Evolutionary conservation across 2,329 filamentous ascomycete species (phyloP).

Genomic region (Colletotrichum australisinense): DNA sequence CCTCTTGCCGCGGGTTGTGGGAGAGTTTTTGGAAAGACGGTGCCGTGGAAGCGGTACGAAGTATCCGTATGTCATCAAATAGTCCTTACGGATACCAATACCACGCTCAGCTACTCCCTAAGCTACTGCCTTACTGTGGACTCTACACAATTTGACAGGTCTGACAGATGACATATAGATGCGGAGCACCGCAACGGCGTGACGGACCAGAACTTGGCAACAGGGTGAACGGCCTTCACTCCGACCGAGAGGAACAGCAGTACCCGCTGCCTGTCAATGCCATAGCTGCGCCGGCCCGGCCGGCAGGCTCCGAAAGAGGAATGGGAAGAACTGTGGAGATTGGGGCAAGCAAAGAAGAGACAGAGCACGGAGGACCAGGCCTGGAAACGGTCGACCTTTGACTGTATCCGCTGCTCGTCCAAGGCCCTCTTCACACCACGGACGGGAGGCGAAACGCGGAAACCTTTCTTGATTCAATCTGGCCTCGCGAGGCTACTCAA

Average conservation of each 20-base stretch:
- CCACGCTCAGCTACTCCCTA: too few species aligned
- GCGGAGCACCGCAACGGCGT: neutral
- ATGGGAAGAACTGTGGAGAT: neutral
- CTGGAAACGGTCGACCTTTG: neutral
- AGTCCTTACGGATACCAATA: too few species aligned
- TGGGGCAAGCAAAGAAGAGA: neutral
- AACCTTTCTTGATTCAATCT: neutral
- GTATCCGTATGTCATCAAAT: too few species aligned
- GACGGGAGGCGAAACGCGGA: neutral
- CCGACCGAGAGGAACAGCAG: neutral
- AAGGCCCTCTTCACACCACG: neutral
- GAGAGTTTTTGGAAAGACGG: neutral
- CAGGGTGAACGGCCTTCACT: neutral
- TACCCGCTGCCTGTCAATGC: neutral
- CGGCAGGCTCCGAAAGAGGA: neutral
- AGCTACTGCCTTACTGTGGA: neutral
- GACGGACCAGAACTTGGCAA: neutral
- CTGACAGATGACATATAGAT: neutral
- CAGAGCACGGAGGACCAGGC: neutral
- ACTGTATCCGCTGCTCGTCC: neutral
- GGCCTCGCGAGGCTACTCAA: neutral
- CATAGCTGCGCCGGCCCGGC: neutral
- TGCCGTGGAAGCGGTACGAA: too few species aligned
- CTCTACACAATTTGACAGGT: neutral
- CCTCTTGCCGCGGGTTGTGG: neutral